These are phyloP conservation scores for Ogataea nakhonphanomensis DNA, from an alignment of 805 yeast genomes.

Conservation along the genomic window DNA sequence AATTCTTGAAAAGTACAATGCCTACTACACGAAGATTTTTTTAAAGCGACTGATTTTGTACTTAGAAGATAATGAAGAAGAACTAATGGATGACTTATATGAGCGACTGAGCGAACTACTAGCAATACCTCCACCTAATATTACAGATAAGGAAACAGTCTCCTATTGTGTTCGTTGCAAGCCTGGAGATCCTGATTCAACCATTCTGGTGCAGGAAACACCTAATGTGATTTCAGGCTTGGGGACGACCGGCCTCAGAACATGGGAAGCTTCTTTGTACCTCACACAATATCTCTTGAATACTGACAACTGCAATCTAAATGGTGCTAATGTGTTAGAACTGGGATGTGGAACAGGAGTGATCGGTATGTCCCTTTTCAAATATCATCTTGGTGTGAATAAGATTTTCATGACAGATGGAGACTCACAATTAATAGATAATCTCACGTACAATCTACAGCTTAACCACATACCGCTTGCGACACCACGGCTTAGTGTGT, in stretches of 20 bases:
- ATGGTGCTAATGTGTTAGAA: conserved; percentile 50
- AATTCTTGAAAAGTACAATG: conserved; percentile 37
- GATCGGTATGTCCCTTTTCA: conserved; percentile 50
- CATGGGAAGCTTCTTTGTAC: conserved; percentile 90
- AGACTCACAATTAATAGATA: conserved; percentile 50
- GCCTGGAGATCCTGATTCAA: conserved; percentile 4
- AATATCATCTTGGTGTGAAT: conserved; percentile 17
- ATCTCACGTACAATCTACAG: conserved; percentile 40
- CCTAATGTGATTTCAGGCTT: conserved; percentile 63
- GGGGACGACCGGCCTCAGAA: conserved; percentile 87
- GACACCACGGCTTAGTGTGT: conserved; percentile 26
- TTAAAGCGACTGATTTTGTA: conserved; percentile 39
- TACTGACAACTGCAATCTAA: conserved; percentile 14
- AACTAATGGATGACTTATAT: conserved; percentile 41
- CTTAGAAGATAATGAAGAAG: conserved; percentile 31
- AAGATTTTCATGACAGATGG: conserved; percentile 63
- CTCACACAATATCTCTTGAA: conserved; percentile 49
- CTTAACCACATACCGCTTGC: conserved; percentile 37
- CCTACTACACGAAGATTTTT: conserved; percentile 48
- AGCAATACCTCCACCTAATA: conserved; percentile 30
- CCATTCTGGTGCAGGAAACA: conserved; percentile 47
- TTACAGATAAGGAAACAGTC: conserved; percentile 39
- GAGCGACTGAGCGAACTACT: conserved; percentile 38
- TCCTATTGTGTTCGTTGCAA: conserved; percentile 31
- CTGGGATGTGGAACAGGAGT: conserved; percentile 91